A percentile compares a stretch with the other conserved stretches of the same genome.
Evolutionary conservation across 2,329 filamentous ascomycete species (phyloP).

Genomic region (Colletotrichum orchidophilum): DNA sequence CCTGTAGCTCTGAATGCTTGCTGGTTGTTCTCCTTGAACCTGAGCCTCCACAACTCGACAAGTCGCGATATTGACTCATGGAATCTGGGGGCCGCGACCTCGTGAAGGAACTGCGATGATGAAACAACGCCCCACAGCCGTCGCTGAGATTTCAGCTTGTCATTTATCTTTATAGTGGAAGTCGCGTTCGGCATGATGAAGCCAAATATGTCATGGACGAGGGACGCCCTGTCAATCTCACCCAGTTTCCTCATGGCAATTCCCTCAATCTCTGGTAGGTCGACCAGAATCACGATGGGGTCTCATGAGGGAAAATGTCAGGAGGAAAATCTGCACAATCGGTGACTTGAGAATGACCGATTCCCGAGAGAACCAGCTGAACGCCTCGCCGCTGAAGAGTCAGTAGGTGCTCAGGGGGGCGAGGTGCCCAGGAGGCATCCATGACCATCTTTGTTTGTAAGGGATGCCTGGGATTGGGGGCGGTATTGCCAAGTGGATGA

Average conservation of each 20-base stretch:
- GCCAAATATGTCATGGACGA: background rate
- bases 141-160: background rate
- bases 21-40: background rate
- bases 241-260: background rate
- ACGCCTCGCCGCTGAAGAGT: background rate
- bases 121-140: background rate
- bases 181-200: background rate
- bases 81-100: background rate
- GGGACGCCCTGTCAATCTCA: background rate
- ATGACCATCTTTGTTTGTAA: background rate
- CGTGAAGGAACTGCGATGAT: background rate
- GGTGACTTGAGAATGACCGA: background rate
- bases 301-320: background rate
- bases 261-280: background rate
- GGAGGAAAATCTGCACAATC: background rate
- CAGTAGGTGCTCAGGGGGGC: background rate
- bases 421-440: background rate
- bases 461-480: background rate
- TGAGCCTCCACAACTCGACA: background rate
- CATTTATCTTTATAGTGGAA: background rate
- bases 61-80: background rate
- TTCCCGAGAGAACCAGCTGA: background rate
- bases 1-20: background rate
- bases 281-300: background rate
- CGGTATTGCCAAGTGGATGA: background rate